Evolutionary conservation across 768 basidiomycete species (phyloP).

Genomic region (Psilocybe cubensis): DNA sequence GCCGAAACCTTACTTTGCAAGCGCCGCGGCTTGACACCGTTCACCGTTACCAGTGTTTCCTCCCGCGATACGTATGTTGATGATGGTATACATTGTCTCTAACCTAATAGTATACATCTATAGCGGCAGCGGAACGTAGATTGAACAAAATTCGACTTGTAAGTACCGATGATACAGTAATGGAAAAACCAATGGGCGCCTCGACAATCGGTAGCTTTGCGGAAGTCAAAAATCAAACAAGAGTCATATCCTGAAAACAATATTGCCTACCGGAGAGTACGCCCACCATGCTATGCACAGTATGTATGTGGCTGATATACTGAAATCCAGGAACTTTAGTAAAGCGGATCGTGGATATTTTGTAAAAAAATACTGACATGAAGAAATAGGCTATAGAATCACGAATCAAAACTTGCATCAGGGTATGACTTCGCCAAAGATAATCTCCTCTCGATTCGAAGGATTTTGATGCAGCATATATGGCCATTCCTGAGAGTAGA

Average conservation of each 20-base stretch:
- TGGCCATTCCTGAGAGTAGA: neutral
- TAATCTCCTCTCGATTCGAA: neutral
- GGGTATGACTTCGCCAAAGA: neutral
- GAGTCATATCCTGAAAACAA: neutral
- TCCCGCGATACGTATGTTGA: no score
- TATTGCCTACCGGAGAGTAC: neutral
- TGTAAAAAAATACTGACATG: neutral
- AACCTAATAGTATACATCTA: neutral
- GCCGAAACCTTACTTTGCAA: no score
- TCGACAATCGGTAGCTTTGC: neutral
- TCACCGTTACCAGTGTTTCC: no score
- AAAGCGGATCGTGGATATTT: neutral
- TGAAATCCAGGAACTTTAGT: neutral
- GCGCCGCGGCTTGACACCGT: no score
- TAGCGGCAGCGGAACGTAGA: neutral
- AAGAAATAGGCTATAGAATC: neutral
- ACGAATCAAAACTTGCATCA: neutral
- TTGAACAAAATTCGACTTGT: neutral
- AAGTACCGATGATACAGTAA: neutral
- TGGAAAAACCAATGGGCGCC: neutral
- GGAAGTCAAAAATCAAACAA: neutral
- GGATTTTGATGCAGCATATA: neutral
- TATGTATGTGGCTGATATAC: neutral
- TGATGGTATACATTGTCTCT: no score
- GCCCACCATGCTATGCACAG: neutral